phyloP scores from a whole-genome alignment of 805 yeast genomes.

The Candida railenensis region DNA sequence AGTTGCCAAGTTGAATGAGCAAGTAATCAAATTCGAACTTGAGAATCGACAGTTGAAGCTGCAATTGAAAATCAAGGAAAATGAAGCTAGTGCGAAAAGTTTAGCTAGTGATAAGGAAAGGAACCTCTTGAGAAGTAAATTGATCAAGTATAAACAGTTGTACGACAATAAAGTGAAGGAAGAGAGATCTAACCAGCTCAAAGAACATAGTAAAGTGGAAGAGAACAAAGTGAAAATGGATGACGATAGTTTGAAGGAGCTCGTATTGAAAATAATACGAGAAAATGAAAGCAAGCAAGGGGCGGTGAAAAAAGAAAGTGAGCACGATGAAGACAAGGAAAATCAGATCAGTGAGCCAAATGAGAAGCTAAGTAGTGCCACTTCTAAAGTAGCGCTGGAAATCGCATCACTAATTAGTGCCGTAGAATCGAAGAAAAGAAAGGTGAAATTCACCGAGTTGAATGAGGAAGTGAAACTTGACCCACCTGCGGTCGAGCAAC shows the following conservation, averaged over 20 bases:
- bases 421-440: not conserved
- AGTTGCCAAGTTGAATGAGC: not conserved
- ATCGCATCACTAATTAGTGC: not conserved
- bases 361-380: too few species aligned
- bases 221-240: not conserved
- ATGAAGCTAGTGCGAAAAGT: not conserved
- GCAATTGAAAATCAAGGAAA: not conserved
- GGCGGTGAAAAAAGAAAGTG: not conserved
- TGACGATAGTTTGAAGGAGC: not conserved
- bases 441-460: not conserved
- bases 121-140: conserved; percentile 29
- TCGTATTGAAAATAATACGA: not conserved
- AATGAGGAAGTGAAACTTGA: not conserved
- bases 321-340: not conserved
- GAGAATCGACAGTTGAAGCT: not conserved
- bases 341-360: not conserved
- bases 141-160: conserved; percentile 33
- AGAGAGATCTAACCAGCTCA: not conserved
- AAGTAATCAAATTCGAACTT: not conserved
- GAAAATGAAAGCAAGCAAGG: not conserved
- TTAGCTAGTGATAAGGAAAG: conserved; percentile 18
- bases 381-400: not conserved
- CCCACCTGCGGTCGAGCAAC: not conserved
- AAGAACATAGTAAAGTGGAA: not conserved
- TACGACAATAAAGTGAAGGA: conserved; percentile 17